These are phyloP conservation scores for Kodamaea alishanica DNA, from an alignment of 1,139 yeast species.

Conservation along the genomic window DNA sequence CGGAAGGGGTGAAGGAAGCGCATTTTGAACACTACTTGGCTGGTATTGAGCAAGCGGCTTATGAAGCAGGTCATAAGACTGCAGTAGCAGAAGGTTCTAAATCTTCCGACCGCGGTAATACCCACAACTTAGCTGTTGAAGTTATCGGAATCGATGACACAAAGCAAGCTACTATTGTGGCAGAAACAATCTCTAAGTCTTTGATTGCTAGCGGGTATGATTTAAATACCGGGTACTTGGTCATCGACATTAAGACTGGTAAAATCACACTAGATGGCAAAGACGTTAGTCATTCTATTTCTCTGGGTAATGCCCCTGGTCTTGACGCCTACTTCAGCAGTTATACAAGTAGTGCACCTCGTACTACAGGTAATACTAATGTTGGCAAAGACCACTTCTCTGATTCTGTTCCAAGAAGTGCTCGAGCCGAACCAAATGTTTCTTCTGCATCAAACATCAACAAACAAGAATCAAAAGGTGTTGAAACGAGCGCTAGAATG, in stretches of 20 bases:
- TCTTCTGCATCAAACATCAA: too few relatives aligned
- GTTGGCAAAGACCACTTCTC: too few relatives aligned
- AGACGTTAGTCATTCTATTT: neutral
- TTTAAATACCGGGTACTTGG: conserved; percentile 33
- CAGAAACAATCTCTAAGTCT: conserved; percentile 35
- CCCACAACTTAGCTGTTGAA: conserved; percentile 30
- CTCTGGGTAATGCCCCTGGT: conserved; percentile 3
- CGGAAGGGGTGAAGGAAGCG: too few relatives aligned
- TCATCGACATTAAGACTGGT: conserved; percentile 32
- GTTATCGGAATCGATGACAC: conserved; percentile 38
- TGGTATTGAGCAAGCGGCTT: conserved; percentile 14
- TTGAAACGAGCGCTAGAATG: too few relatives aligned
- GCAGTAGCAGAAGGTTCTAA: neutral
- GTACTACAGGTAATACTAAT: too few relatives aligned
- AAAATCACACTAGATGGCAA: conserved; percentile 2
- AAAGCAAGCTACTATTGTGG: conserved; percentile 32
- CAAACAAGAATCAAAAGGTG: too few relatives aligned
- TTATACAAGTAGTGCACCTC: too few relatives aligned
- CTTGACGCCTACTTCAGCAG: too few relatives aligned
- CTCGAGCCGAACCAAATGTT: too few relatives aligned
- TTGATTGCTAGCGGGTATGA: conserved; percentile 35
- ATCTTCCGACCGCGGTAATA: neutral
- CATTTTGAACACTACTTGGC: conserved; percentile 15
- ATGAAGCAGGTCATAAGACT: conserved; percentile 15
- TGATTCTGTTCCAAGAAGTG: too few relatives aligned